phyloP scores from a whole-genome alignment of 2,329 filamentous ascomycete species.

The Curvularia sp. region DNA sequence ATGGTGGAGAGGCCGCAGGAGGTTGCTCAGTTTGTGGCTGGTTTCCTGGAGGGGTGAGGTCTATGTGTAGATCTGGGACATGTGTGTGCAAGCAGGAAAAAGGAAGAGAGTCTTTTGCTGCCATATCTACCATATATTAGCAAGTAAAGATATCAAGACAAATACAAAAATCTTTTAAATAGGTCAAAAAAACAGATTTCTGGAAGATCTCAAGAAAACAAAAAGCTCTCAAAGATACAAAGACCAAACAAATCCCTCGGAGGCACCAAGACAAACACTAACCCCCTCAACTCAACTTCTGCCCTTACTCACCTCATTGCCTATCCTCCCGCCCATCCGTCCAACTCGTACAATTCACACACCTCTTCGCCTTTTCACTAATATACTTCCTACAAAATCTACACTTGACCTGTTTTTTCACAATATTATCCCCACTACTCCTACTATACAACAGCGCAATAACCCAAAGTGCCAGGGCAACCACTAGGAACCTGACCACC shows the following conservation, averaged over 20 bases:
- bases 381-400: slow-evolving; percentile 70
- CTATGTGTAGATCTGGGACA: no score
- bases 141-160: background rate
- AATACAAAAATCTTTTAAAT: background rate
- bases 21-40: slow-evolving; percentile 69
- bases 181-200: no score
- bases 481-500: slow-evolving; percentile 68
- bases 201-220: background rate
- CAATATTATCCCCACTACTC: slow-evolving; percentile 69
- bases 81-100: background rate
- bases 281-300: background rate
- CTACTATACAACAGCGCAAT: slow-evolving; percentile 69
- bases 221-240: no score
- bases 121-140: background rate
- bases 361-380: slow-evolving; percentile 66
- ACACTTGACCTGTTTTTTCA: slow-evolving; percentile 74
- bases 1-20: slow-evolving; percentile 78
- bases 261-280: background rate
- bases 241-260: no score
- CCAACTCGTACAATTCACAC: slow-evolving; percentile 66
- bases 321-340: slow-evolving; percentile 62
- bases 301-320: background rate
- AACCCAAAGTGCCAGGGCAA: slow-evolving; percentile 70
- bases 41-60: slow-evolving; percentile 51
- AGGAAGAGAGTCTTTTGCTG: background rate